Base-by-base conservation (phyloP, 2,329 filamentous ascomycete genomes). In the Emergomyces pasteurianus region DNA sequence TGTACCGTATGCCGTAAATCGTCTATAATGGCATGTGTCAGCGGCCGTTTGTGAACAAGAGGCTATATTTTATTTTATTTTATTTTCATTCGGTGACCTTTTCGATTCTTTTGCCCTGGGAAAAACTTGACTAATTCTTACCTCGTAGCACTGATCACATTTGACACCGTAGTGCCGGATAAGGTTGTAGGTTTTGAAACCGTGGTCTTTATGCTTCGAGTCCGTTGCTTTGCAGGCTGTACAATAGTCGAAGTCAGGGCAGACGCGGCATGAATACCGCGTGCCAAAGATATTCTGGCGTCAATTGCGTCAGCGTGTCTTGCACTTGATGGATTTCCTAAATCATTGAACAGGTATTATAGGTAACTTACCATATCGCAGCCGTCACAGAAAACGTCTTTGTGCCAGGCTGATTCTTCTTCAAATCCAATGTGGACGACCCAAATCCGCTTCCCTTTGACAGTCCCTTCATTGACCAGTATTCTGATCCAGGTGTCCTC, bases 191-290 rank as follows among this genome's bases (percentile, higher is more conserved):
- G 50, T n/a, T 26, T 56, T 56, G 42, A 56, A 60, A 6, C 50
- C 42, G n/a, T 60, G 58, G 31, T 56, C 36, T 26, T 28, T 28
- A 21, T 60, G 58, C 3, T 26, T 34, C 14, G 42, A 28, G 26
- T 60, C 58, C 8, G 36, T n/a, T 31, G n/a, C 49, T 9, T 55
- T 34, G 38, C 58, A 60, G 23, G 50, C 50, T 18, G 40, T 43
- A 21, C 58, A 60, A 36, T 60, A 60, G 38, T 60, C 58, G n/a
- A 60, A 60, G 14, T 54, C 49, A 4, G 58, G 38, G 23, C 58
- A 60, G 28, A 54, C 58, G 31, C 38, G 23, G 50, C 58, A 60
- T 52, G 18, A 12, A 54, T 60, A 60, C 4, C 34, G 58, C 6
- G 10, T 34, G 12, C 58, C 58, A 42, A 60, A 60, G 47, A 60